These are phyloP conservation scores for Psilocybe subaeruginosa DNA, from an alignment of 768 basidiomycete genomes.

Conservation along the genomic window DNA sequence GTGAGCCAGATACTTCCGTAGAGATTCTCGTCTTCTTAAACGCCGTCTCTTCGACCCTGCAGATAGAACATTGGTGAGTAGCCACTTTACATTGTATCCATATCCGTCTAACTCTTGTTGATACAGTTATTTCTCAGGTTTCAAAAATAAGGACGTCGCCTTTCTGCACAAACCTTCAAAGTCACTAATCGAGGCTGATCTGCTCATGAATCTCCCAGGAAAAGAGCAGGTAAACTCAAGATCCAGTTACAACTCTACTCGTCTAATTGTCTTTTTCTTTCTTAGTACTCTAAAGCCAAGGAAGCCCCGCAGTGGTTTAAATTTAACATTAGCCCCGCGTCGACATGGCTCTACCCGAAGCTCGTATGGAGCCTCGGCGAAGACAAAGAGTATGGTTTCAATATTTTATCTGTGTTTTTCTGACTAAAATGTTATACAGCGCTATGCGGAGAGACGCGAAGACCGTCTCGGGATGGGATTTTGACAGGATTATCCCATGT, in stretches of 20 bases:
- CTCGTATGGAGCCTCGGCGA: conserved; percentile 35
- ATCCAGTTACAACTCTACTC: neutral
- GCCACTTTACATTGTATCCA: neutral
- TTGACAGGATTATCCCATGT: conserved; percentile 75
- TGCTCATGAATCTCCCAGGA: conserved; percentile 81
- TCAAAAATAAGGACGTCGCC: conserved; percentile 80
- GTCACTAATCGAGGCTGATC: conserved; percentile 79
- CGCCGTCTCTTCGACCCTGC: neutral
- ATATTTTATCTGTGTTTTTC: neutral
- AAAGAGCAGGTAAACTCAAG: conserved; percentile 62
- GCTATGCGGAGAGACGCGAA: conserved; percentile 66
- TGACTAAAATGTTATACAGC: conserved; percentile 22
- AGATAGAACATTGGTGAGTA: conserved; percentile 54
- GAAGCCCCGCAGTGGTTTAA: conserved; percentile 24
- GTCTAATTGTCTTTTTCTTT: neutral
- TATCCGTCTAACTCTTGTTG: neutral
- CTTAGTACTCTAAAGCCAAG: conserved; percentile 44
- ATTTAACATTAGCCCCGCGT: conserved; percentile 31
- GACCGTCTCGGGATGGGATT: conserved; percentile 73
- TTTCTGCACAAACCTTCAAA: conserved; percentile 76
- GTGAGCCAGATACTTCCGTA: conserved; percentile 22
- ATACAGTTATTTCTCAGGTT: conserved; percentile 68
- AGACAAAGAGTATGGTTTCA: conserved; percentile 36
- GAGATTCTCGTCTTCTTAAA: neutral
- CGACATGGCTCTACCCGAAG: conserved; percentile 34